Base-by-base conservation (phyloP, 257 asterid genomes). In the Solanum tarapatanum region DNA sequence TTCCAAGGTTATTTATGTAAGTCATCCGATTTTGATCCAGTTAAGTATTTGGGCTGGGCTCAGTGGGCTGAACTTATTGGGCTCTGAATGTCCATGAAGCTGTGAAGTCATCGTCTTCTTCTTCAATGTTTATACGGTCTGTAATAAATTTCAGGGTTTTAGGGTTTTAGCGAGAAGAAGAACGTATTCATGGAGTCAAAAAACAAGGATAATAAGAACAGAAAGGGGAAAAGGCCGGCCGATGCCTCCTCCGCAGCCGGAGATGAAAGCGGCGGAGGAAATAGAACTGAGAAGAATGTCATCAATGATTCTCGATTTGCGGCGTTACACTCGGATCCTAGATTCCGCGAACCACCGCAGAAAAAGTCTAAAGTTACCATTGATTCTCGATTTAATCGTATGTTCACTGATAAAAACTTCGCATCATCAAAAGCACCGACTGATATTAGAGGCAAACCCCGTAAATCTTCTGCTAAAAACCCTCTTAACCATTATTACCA, bases 371-470 rank as follows among this genome's bases (percentile, higher is more conserved):
- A 94, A 92, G 95, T 97, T 30, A 90, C 88, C 8, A 92, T 97
- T 73, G 99, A 97, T 89, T 91, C 95, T 86, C 95, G 99, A 23
- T 97, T 97, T 89, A 64, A 85, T 37, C 91, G 92, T 55, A 88
- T 94, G 82, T 94, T 97, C 85, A 92, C 93, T 6, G 94, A 93
- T 70, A 83, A 89, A 76, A 87, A 90, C 62, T 95, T 94, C 84
- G 88, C 88, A 66, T 84, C 97, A 36, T 93, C 98, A 14, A 89
- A 89, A 70, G 96, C 98, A 37, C 91, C 91, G 0, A 88, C 91
- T 26, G 99, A 97, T 90, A 97, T 95, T 93, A 93, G 99, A 76
- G 99, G 99, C 73, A 97, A 89, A 79, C 93, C 85, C 73, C 91
- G 86, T 64, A 90, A 88, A 36, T 88, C 86, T 21, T 48, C 92